phyloP scores from a whole-genome alignment of 768 basidiomycete species.

The Phaffia australis region DNA sequence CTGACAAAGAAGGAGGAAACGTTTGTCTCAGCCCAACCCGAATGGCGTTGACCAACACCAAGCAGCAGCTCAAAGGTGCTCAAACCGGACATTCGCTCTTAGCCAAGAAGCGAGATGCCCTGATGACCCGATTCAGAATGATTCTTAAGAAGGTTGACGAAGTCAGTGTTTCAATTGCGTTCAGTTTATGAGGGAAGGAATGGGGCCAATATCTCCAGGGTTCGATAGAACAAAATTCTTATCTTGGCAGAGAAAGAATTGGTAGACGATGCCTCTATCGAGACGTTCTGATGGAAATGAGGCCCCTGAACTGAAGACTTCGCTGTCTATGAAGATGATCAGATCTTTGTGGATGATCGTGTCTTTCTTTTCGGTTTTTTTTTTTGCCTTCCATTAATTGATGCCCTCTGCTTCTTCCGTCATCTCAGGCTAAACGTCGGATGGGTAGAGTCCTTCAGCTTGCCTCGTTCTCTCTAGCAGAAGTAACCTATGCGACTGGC shows the following conservation, averaged over 20 bases:
- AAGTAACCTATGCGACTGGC: conserved; percentile 88
- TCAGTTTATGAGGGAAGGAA: background rate
- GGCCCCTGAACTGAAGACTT: background rate
- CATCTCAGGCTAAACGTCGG: conserved; percentile 78
- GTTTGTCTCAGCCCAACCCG: conserved; percentile 60
- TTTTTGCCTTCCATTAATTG: background rate
- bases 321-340: background rate
- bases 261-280: no score
- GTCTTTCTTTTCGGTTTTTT: background rate
- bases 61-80: conserved; percentile 44
- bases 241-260: background rate
- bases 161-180: conserved; percentile 44
- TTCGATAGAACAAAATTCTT: background rate
- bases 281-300: no score
- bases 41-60: conserved; percentile 88
- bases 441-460: conserved; percentile 99
- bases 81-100: conserved; percentile 90
- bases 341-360: background rate
- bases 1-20: no score
- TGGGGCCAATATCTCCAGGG: background rate
- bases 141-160: conserved; percentile 97
- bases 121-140: conserved; percentile 84
- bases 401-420: background rate
- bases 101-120: conserved; percentile 95
- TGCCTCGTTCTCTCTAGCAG: conserved; percentile 96